These are phyloP conservation scores for Friedmanniomyces simplex DNA, from an alignment of 495 filamentous ascomycete genomes.

Conservation along the genomic window DNA sequence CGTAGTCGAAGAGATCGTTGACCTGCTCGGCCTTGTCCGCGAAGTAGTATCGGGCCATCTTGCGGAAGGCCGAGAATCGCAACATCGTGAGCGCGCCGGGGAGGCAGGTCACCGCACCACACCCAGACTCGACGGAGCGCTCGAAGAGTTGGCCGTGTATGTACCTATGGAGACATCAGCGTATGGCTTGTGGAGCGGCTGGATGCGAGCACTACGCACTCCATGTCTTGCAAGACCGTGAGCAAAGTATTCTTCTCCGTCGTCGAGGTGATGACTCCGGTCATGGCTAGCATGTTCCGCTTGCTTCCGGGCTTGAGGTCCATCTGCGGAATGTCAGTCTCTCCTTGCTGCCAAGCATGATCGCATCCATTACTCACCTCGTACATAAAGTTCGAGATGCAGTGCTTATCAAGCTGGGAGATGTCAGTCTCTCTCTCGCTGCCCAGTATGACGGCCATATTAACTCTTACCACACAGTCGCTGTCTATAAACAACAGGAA, in stretches of 20 bases:
- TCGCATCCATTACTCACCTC: slow-evolving; percentile 34
- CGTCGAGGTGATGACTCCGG: slow-evolving; percentile 91
- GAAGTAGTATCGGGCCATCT: slow-evolving; percentile 98
- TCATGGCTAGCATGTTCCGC: slow-evolving; percentile 95
- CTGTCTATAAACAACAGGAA: slow-evolving; percentile 98
- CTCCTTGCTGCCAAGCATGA: neutral
- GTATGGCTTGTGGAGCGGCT: neutral
- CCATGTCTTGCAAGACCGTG: slow-evolving; percentile 92
- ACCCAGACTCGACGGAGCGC: slow-evolving; percentile 89
- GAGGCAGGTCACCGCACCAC: slow-evolving; percentile 89
- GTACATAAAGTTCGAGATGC: slow-evolving; percentile 96
- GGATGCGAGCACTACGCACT: slow-evolving; percentile 28
- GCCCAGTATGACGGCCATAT: too few relatives aligned
- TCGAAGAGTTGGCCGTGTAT: slow-evolving; percentile 97
- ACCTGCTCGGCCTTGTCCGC: slow-evolving; percentile 94
- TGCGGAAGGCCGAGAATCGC: slow-evolving; percentile 89
- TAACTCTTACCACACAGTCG: slow-evolving; percentile 46
- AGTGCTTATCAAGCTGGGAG: slow-evolving; percentile 59
- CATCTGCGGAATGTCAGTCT: slow-evolving; percentile 42
- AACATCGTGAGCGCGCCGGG: slow-evolving; percentile 91
- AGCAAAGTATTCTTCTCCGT: slow-evolving; percentile 82
- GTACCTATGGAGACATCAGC: slow-evolving; percentile 37
- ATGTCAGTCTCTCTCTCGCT: too few relatives aligned
- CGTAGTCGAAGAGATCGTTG: slow-evolving; percentile 93
- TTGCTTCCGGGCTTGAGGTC: slow-evolving; percentile 91